Percentiles rank a stretch among this genome's conserved stretches.
These are phyloP conservation scores for Sphagnum magellanicum DNA, from an alignment of 228 moss, liverwort and hornwort genomes.

Conservation along the genomic window DNA sequence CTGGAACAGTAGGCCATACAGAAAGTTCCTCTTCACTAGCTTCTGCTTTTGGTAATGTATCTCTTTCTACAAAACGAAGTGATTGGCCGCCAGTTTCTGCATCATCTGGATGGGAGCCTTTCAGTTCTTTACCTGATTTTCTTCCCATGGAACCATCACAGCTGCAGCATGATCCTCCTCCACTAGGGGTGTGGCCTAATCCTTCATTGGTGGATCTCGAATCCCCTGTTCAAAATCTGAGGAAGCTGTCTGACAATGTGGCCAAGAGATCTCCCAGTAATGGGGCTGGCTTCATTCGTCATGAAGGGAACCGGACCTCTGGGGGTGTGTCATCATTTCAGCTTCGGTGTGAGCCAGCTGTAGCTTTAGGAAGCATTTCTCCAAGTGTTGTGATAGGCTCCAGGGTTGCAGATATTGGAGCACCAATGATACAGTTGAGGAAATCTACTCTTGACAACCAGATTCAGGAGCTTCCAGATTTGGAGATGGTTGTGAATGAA, in stretches of 20 bases:
- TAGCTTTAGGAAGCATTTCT: too few species aligned
- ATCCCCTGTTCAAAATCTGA: conserved; percentile 5
- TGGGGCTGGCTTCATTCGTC: neutral
- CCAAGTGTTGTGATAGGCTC: too few species aligned
- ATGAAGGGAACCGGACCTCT: conserved; percentile 12
- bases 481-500: conserved; percentile 15
- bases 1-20: conserved; percentile 4
- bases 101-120: conserved; percentile 8
- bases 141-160: conserved; percentile 12
- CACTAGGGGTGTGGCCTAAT: conserved; percentile 10
- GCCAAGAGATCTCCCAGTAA: neutral
- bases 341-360: conserved; percentile 8
- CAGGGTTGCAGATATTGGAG: conserved; percentile 4
- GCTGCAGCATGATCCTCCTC: conserved; percentile 17
- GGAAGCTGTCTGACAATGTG: conserved; percentile 1
- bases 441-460: conserved; percentile 1
- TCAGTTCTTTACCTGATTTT: conserved; percentile 1
- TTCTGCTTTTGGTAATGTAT: neutral
- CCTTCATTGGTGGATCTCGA: conserved; percentile 13
- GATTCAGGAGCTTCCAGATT: conserved; percentile 11
- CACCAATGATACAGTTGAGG: neutral
- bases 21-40: conserved; percentile 11
- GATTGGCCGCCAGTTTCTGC: conserved; percentile 11
- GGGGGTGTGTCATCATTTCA: conserved; percentile 5
- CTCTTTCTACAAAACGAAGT: conserved; percentile 14